Evolutionary conservation across 441 rosid species (phyloP).

Genomic region (Populus hybrid): DNA sequence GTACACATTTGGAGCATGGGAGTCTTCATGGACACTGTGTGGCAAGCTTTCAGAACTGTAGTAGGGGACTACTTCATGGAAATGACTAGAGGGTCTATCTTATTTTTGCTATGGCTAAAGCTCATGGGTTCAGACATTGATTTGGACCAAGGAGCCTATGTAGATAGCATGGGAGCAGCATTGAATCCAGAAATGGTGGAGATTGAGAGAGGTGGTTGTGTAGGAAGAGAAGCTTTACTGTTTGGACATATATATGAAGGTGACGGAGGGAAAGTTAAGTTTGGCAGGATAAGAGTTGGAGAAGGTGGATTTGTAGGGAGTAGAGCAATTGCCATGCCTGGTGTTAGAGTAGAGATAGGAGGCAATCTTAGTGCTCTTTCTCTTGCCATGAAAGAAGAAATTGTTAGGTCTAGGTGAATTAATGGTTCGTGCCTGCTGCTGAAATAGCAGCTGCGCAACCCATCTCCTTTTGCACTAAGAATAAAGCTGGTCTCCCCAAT

Average conservation of each 20-base stretch:
- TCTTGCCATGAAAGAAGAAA: slow-evolving; percentile 61
- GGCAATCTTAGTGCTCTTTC: too few species aligned
- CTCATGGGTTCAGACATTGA: slow-evolving; percentile 55
- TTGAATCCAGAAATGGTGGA: slow-evolving; percentile 75
- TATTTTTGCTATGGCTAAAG: slow-evolving; percentile 47
- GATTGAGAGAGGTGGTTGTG: slow-evolving; percentile 52
- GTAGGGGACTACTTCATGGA: slow-evolving; percentile 64
- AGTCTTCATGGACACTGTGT: slow-evolving; percentile 55
- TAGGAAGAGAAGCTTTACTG: slow-evolving; percentile 16
- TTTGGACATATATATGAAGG: slow-evolving; percentile 75
- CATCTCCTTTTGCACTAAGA: not conserved
- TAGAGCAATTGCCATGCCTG: slow-evolving; percentile 61
- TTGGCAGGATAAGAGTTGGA: slow-evolving; percentile 48
- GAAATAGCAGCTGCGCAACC: not conserved
- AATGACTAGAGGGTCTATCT: slow-evolving; percentile 44
- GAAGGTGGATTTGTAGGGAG: slow-evolving; percentile 59
- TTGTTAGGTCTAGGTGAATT: slow-evolving; percentile 27
- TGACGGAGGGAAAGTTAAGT: slow-evolving; percentile 56
- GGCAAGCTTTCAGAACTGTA: slow-evolving; percentile 62
- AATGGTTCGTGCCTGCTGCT: not conserved
- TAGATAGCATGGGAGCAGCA: slow-evolving; percentile 60
- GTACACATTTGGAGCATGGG: slow-evolving; percentile 48
- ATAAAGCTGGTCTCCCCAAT: not conserved
- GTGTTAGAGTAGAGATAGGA: slow-evolving; percentile 26
- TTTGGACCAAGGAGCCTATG: slow-evolving; percentile 40